A percentile compares a stretch with the other conserved stretches of the same genome.
Evolutionary conservation across 2,329 filamentous ascomycete species (phyloP).

Genomic region (Nigrospora osmanthi): DNA sequence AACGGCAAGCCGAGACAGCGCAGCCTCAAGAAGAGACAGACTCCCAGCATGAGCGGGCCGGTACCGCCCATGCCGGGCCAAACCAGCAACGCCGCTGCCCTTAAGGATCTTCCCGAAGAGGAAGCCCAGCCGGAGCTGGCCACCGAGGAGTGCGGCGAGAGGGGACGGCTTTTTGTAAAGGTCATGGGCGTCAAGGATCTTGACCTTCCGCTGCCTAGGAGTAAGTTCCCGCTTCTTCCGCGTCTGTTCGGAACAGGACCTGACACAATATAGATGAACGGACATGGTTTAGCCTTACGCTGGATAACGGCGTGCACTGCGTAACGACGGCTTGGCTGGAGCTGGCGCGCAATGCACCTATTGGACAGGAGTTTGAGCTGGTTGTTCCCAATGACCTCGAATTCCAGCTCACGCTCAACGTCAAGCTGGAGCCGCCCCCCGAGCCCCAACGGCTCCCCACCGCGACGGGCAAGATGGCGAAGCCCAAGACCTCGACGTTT

Average conservation of each 20-base stretch:
- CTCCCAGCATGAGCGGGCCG: conserved; percentile 43
- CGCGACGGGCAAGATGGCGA: conserved; percentile 55
- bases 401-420: conserved; percentile 94
- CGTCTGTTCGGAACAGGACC: not conserved
- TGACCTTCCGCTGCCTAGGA: conserved; percentile 82
- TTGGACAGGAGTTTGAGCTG: conserved; percentile 96
- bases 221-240: conserved; percentile 43
- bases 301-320: conserved; percentile 97
- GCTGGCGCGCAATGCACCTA: conserved; percentile 82
- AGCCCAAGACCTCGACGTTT: conserved; percentile 79
- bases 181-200: conserved; percentile 97
- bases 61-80: conserved; percentile 82
- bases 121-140: conserved; percentile 47
- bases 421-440: conserved; percentile 75
- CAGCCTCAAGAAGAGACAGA: conserved; percentile 52
- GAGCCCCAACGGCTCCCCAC: conserved; percentile 46
- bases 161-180: conserved; percentile 92
- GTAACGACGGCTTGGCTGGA: conserved; percentile 96
- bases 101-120: conserved; percentile 63
- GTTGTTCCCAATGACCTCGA: conserved; percentile 97
- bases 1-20: conserved; percentile 69
- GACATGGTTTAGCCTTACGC: conserved; percentile 88
- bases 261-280: conserved; percentile 58
- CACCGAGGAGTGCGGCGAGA: conserved; percentile 73
- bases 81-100: conserved; percentile 64